Base-by-base conservation (phyloP, 2,329 filamentous ascomycete genomes). In the Lasiodiplodia hormozganensis region DNA sequence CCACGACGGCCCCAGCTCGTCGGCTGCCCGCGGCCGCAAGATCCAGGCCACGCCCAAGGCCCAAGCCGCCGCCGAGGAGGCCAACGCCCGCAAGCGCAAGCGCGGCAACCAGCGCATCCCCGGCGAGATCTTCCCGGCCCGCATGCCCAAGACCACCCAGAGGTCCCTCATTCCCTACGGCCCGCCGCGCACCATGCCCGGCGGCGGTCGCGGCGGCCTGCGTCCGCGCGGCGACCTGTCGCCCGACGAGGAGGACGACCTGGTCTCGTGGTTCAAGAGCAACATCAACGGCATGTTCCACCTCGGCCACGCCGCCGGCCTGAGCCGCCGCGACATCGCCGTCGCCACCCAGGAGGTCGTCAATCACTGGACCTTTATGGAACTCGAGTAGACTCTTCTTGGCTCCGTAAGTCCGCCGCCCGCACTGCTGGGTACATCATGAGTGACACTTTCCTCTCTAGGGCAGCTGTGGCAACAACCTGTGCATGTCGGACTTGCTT, bases 11-110 rank as follows among this genome's bases (percentile, higher is more conserved):
- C 28, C 54, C 38, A 60, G 53, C 53, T 34, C 36, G 16, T 51
- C 40, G 28, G 18, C 52, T 2, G 54, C 34, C 23, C 66, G 56
- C 36, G 34, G 56, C 36, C 56, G 66, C 56, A 60, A 60, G 43
- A 62, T 62, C 36, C 66, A 68, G 8, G 43, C 54, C 47, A 68
- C 66, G 1, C 54, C 56, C 56, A 68, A 68, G 57, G 66, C 66
- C 7, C 49, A 25, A 5, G 66, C 65, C n/a, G 53, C 38, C 21
- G 53, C 40, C n/a, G 65, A 47, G 16, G 65, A 60, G 43, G 64
- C 52, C 23, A 57, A 14, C 31, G 40, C 28, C 23, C 43, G 47
- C 28, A 67, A 67, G 65, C 53, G 65, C 28, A 67, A 67, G 54
- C 65, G 65, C 38, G 60, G 43, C 43, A 18, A 18, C n/a, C 16